Evolutionary conservation across 2,329 filamentous ascomycete genomes (phyloP).

Genomic region (Xylaria sp.): DNA sequence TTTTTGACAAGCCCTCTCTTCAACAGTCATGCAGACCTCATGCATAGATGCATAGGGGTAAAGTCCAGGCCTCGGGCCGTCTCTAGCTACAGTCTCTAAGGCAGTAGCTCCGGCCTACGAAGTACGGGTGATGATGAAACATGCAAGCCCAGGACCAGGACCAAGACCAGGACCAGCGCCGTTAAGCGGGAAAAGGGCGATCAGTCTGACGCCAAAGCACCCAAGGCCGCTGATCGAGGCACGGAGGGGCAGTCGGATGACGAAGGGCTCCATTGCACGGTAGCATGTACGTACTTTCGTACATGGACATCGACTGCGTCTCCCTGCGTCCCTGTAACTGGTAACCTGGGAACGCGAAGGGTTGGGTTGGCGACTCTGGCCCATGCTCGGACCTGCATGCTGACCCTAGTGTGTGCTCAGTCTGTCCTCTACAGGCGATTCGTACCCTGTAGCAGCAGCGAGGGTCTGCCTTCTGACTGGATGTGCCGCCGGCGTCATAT

Average conservation of each 20-base stretch:
- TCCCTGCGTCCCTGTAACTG: background rate
- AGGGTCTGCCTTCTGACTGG: background rate
- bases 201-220: conserved; percentile 9
- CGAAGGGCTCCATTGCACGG: background rate
- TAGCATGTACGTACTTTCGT: no score
- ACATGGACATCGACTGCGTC: no score
- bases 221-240: background rate
- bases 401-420: background rate
- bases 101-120: no score
- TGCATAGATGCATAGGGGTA: conserved; percentile 7
- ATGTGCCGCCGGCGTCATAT: background rate
- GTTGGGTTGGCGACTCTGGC: conserved; percentile 27
- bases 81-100: background rate
- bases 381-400: conserved; percentile 20
- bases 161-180: conserved; percentile 1
- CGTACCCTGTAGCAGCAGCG: background rate
- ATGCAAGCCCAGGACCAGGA: conserved; percentile 20
- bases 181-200: conserved; percentile 9
- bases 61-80: conserved; percentile 15
- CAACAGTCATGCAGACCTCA: conserved; percentile 24
- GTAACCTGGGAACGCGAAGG: conserved; percentile 5
- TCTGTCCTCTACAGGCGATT: background rate
- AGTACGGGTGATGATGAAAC: conserved; percentile 31
- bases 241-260: background rate
- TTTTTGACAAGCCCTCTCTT: conserved; percentile 29